phyloP scores from a whole-genome alignment of 106 monocot genomes.

The Dendrobium catenatum region DNA sequence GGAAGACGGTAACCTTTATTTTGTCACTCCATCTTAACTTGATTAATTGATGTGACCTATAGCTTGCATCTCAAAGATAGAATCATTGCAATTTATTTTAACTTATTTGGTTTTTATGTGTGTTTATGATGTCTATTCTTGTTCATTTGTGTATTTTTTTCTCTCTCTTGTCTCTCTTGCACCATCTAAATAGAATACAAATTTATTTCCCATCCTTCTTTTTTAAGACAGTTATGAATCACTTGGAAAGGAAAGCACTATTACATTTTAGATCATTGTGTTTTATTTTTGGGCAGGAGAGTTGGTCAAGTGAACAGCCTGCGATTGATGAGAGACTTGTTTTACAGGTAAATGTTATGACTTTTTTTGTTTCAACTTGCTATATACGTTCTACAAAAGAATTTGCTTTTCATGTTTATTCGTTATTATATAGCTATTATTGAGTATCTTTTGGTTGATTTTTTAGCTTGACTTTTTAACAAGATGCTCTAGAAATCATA shows the following conservation, averaged over 20 bases:
- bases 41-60: background rate
- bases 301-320: slow-evolving; percentile 27
- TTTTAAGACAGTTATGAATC: background rate
- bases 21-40: background rate
- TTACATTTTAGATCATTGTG: background rate
- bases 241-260: background rate
- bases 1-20: background rate
- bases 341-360: slow-evolving; percentile 35
- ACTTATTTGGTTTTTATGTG: background rate
- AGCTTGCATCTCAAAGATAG: background rate
- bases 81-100: background rate
- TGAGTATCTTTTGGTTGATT: background rate
- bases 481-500: background rate
- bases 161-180: background rate
- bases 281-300: slow-evolving; percentile 28
- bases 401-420: background rate
- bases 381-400: background rate
- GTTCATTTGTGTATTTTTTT: background rate
- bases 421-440: background rate
- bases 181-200: background rate
- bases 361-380: background rate
- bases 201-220: background rate
- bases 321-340: slow-evolving; percentile 39
- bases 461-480: background rate
- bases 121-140: background rate